A percentile compares a stretch with the other conserved stretches of the same genome.
Evolutionary conservation across 495 filamentous ascomycete genomes (phyloP).

Genomic region (Neurospora intermedia): DNA sequence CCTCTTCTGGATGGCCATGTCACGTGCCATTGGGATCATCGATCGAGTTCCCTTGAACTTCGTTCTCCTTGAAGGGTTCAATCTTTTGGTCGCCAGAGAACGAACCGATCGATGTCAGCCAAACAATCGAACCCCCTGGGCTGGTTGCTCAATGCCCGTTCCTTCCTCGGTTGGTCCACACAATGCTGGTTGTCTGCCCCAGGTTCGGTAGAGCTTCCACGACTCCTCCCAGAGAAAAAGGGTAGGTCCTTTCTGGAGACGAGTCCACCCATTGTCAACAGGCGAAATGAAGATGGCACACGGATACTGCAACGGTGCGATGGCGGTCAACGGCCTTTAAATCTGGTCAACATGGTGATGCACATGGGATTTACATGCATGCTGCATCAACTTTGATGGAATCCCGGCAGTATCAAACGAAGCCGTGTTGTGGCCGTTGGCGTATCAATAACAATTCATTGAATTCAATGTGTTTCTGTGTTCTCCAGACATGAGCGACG

Average conservation of each 20-base stretch:
- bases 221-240: neutral
- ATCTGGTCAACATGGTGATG: neutral
- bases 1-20: neutral
- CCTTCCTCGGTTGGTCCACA: no score
- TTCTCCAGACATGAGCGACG: neutral
- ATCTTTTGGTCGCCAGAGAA: neutral
- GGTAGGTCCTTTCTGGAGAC: neutral
- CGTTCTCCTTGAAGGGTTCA: neutral
- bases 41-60: neutral
- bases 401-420: neutral
- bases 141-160: neutral
- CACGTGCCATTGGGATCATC: neutral
- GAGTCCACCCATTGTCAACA: neutral
- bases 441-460: neutral
- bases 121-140: neutral
- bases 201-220: neutral
- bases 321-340: neutral
- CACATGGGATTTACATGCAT: neutral
- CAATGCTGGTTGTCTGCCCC: neutral
- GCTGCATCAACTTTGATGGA: neutral
- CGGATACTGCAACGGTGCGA: neutral
- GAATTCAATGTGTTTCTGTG: neutral
- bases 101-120: no score
- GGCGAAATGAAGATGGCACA: conserved; percentile 1
- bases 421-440: neutral